Evolutionary conservation across 108 stramenopile species (phyloP), one percentile per base, ranked within the genome.

Genomic region (Skeletonema potamos): DNA sequence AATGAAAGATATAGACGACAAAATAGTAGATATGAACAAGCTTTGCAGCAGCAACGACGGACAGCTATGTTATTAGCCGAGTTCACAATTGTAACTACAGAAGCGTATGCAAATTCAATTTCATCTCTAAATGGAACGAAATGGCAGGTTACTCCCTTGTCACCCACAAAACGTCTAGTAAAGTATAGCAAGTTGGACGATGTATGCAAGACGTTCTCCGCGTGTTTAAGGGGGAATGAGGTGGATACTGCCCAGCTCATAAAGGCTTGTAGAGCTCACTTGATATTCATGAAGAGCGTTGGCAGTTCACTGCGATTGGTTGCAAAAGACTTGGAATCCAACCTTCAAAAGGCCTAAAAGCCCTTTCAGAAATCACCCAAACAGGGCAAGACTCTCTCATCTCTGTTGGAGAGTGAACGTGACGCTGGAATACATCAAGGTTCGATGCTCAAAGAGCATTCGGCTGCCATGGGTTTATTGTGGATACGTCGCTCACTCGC

Each of bases 381-480:
- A n/a, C 69, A 76, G 39, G 69, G 64, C 41, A 46, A 56, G 46
- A 20, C 71, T 26, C 67, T 87, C 27, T 46, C 78, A 2, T 58
- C 70, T 1, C 30, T 88, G 3, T 48, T 88, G 18, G 46, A 72
- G 54, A 64, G 59, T 32, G 87, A 88, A 79, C 27, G 44, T 22
- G 44, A 37, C 2, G 63, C 33, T 3, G 76, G 72, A 4, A 73
- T 85, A 17, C 84, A 85, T 55, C 39, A 76, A 12, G 82, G 85
- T 2, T 67, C 56, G 30, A 13, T 39, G 20, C 62, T 88, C 6
- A 62, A 76, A 28, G 87, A 88, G 36, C 67, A 74, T 13, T 82
- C 81, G 20, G 87, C 82, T 12, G 85, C 87, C 17, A 84, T 88
- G 64, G 87, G 87, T 27, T 37, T 88, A 7, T 58, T 88, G 20